Conservation (phyloP, 768 basidiomycete species). For the Lactifluus pinguis region DNA sequence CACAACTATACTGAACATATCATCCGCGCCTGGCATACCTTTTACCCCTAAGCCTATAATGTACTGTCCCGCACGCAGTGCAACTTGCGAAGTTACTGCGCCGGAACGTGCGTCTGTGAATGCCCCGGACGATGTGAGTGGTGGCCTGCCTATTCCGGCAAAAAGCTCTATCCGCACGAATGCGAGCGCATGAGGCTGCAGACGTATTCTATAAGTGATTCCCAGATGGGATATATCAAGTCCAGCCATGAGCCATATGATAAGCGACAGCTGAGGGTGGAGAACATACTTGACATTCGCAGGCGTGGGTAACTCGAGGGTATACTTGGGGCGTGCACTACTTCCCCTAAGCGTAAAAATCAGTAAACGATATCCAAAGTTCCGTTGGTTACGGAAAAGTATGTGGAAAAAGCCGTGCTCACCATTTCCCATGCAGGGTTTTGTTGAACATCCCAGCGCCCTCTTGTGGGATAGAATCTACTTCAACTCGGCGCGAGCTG, state of each 20-base stretch:
- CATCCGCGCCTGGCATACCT: constrained; percentile 41
- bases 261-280: background rate
- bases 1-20: constrained; percentile 50
- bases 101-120: constrained; percentile 73
- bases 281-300: constrained; percentile 50
- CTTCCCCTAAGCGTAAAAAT: constrained; percentile 54
- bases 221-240: background rate
- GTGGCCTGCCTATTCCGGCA: constrained; percentile 28
- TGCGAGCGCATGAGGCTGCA: constrained; percentile 43
- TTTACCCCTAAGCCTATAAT: constrained; percentile 68
- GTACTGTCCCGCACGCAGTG: constrained; percentile 55
- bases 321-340: constrained; percentile 57
- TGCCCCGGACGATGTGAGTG: constrained; percentile 63
- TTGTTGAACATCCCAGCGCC: constrained; percentile 87
- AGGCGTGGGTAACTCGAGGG: constrained; percentile 42
- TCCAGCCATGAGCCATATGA: background rate
- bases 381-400: background rate
- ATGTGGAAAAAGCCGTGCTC: constrained; percentile 14
- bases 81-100: constrained; percentile 47
- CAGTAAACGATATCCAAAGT: constrained; percentile 34
- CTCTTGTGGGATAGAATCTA: constrained; percentile 67
- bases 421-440: constrained; percentile 67
- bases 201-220: constrained; percentile 44
- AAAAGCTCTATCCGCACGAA: constrained; percentile 58
- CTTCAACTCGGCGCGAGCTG: constrained; percentile 49